A percentile compares a stretch with the other conserved stretches of the same genome.
Evolutionary conservation across 2,329 filamentous ascomycete genomes (phyloP).

Genomic region (Colletotrichum sidae): DNA sequence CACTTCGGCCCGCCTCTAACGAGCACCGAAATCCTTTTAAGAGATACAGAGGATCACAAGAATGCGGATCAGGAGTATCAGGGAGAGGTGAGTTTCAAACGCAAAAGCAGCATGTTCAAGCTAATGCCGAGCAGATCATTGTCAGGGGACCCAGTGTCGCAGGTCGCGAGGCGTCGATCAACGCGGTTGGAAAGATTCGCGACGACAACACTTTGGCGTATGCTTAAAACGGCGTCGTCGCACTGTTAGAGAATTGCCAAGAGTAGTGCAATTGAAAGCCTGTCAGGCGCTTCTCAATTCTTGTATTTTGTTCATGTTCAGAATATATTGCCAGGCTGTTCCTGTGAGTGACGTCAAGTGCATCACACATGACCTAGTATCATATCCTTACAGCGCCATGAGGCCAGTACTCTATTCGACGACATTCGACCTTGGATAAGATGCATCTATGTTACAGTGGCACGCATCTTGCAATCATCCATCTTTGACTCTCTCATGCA

Average conservation of each 20-base stretch:
- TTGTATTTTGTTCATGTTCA: too few species aligned
- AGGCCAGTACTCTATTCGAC: too few species aligned
- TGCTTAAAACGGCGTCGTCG: constrained; percentile 42
- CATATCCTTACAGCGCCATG: too few species aligned
- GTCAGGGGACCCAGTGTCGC: constrained; percentile 80
- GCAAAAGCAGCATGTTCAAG: neutral
- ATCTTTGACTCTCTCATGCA: too few species aligned
- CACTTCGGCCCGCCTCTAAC: constrained; percentile 89
- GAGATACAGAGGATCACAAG: constrained; percentile 69
- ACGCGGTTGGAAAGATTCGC: constrained; percentile 72
- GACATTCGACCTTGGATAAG: too few species aligned
- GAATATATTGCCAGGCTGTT: too few species aligned
- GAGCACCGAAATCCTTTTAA: constrained; percentile 81
- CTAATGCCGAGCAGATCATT: constrained; percentile 65
- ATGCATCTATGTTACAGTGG: too few species aligned
- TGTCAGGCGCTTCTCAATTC: too few species aligned
- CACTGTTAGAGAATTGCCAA: neutral
- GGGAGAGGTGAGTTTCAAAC: constrained; percentile 69
- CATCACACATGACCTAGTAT: too few species aligned
- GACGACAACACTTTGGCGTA: constrained; percentile 80
- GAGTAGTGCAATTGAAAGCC: neutral
- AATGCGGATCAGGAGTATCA: constrained; percentile 71
- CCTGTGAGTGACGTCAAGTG: too few species aligned
- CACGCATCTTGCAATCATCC: too few species aligned
- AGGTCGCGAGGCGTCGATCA: constrained; percentile 72